Base-by-base conservation (phyloP, 352 stramenopile species). In the Globisporangium echinulatum region DNA sequence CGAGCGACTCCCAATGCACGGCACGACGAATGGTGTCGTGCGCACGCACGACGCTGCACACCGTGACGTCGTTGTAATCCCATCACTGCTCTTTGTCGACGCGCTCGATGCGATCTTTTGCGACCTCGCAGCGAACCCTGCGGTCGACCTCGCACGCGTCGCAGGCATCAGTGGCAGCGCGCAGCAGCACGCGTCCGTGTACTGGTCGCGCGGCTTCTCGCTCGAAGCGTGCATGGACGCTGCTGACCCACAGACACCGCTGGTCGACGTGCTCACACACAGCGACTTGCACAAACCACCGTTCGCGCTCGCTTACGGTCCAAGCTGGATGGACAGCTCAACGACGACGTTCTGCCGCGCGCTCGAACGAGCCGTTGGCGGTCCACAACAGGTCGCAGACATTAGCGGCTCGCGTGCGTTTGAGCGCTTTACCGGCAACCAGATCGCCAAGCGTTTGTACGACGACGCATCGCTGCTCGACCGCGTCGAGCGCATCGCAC, bases 281-380 rank as follows among this genome's bases (percentile, higher is more conserved):
- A 50, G 48, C 46, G n/a, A 50, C 46, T 11, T 25, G 7, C 14
- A 25, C 15, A 50, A 0, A 14, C 5, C 46, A 47, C 69, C 66
- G 8, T 94, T 96, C 58, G 74, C 67, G 10, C 61, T 75, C 14
- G 66, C 75, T 19, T 78, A 90, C 53, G 82, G 85, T 5, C 83
- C 85, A 3, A 93, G 84, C 47, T 96, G 87, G 87, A 92, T 92
- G 71, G 85, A 96, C 63, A 89, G 74, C 66, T 89, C 73, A 36
- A 94, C 85, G n/a, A 72, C 64, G 0, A 50, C 46, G 46, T 83
- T 80, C 62, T 94, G 83, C 66, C 43, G 61, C 5, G 64, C 69
- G 19, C 60, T 94, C 17, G 85, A 96, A 55, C 49, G 49, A 37
- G 72, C 69, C 11, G 57, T 93, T 4, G 84, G 84, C 14, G 87